phyloP scores from a whole-genome alignment of 352 stramenopile species.

The Halophytophthora polymorphica region DNA sequence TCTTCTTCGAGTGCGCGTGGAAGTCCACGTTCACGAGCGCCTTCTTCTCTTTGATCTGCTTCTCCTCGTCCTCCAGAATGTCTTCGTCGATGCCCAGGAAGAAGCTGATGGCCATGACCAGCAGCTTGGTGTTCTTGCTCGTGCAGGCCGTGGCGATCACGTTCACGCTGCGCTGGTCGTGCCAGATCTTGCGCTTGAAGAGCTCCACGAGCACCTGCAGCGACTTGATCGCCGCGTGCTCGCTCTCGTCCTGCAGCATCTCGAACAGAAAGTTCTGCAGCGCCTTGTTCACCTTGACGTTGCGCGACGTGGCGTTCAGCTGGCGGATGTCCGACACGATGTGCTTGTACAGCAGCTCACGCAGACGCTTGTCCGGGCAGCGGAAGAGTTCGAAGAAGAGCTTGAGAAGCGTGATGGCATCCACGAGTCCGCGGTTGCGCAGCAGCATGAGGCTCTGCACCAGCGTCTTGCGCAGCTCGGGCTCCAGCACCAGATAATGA shows the following conservation, averaged over 20 bases:
- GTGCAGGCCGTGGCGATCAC: slow-evolving; percentile 93
- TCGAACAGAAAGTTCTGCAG: slow-evolving; percentile 96
- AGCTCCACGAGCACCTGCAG: slow-evolving; percentile 94
- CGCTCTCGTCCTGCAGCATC: slow-evolving; percentile 90
- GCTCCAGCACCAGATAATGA: slow-evolving; percentile 88
- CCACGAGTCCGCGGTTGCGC: slow-evolving; percentile 92
- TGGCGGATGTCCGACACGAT: slow-evolving; percentile 94
- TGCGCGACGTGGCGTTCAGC: slow-evolving; percentile 88
- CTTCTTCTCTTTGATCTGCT: slow-evolving; percentile 88
- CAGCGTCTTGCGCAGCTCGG: slow-evolving; percentile 92
- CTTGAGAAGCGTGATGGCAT: slow-evolving; percentile 92
- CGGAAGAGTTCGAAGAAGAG: slow-evolving; percentile 97
- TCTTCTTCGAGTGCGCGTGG: slow-evolving; percentile 97
- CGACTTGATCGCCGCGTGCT: slow-evolving; percentile 85
- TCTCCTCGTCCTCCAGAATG: slow-evolving; percentile 95
- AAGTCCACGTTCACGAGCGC: slow-evolving; percentile 87
- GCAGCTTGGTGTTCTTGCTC: slow-evolving; percentile 83
- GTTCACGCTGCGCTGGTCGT: slow-evolving; percentile 95
- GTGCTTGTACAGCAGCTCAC: slow-evolving; percentile 94
- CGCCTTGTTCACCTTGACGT: slow-evolving; percentile 94
- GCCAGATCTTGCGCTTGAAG: slow-evolving; percentile 97
- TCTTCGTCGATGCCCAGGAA: slow-evolving; percentile 98
- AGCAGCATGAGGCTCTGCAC: slow-evolving; percentile 96
- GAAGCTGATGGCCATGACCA: slow-evolving; percentile 94
- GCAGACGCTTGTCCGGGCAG: slow-evolving; percentile 94